These are phyloP conservation scores for Jamesozyma jinghongensis DNA, from an alignment of 805 yeast species.

Conservation along the genomic window DNA sequence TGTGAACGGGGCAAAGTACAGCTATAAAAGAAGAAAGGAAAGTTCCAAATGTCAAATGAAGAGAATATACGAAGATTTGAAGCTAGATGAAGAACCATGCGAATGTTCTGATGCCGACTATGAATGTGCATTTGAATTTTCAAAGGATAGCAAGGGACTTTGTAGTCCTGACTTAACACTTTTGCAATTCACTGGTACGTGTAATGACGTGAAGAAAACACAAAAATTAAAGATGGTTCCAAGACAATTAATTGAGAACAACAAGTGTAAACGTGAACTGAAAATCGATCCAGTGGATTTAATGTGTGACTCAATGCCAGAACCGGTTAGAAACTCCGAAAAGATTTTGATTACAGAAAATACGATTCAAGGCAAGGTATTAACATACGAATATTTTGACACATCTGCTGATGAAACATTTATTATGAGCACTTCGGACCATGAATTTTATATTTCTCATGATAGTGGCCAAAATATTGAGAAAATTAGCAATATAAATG, in stretches of 20 bases:
- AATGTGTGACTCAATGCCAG: conserved; percentile 18
- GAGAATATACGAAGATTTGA: conserved; percentile 30
- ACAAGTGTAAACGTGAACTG: conserved; percentile 20
- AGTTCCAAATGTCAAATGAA: conserved; percentile 49
- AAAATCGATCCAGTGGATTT: conserved; percentile 23
- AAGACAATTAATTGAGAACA: conserved; percentile 9
- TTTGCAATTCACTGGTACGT: conserved; percentile 13
- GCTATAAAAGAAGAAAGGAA: conserved; percentile 53
- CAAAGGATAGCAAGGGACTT: conserved; percentile 28
- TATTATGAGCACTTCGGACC: conserved; percentile 45
- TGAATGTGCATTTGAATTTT: conserved; percentile 57
- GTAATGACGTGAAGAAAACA: conserved; percentile 10
- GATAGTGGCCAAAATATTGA: conserved; percentile 54
- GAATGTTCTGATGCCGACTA: conserved; percentile 55
- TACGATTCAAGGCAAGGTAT: conserved; percentile 44
- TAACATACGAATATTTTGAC: conserved; percentile 42
- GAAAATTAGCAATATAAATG: conserved; percentile 29
- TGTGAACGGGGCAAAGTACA: conserved; percentile 60
- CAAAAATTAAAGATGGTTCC: conserved; percentile 12
- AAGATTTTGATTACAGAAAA: conserved; percentile 34
- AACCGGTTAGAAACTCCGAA: conserved; percentile 8
- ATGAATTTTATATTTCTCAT: conserved; percentile 53
- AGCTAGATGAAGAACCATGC: conserved; percentile 46
- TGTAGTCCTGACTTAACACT: conserved; percentile 39
- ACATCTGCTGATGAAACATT: conserved; percentile 53